A percentile compares a stretch with the other conserved stretches of the same genome.
Conservation (phyloP, 257 asterid species). For the Oldenlandia corymbosa region DNA sequence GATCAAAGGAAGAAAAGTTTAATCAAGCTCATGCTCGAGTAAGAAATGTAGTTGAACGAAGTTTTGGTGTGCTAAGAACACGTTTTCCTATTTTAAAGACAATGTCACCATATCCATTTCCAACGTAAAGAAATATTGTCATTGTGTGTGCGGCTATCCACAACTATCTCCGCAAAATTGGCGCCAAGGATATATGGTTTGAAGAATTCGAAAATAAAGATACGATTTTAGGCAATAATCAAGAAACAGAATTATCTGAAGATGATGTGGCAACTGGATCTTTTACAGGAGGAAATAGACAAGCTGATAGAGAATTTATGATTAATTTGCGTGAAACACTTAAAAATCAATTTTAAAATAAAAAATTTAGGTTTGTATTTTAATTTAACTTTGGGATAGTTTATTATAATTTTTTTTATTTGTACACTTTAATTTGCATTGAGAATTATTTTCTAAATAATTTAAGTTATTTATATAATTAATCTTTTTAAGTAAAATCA, state of each 20-base stretch:
- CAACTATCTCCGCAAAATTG: not conserved
- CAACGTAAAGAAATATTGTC: not conserved
- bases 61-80: not conserved
- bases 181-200: not conserved
- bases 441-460: no score
- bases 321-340: no score
- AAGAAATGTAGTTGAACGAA: not conserved
- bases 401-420: no score
- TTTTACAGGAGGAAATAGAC: no score
- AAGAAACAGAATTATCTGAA: not conserved
- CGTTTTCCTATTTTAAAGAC: not conserved
- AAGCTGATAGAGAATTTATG: no score
- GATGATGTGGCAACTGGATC: no score
- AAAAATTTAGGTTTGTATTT: no score
- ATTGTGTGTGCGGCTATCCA: not conserved
- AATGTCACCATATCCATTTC: not conserved
- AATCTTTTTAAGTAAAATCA: no score
- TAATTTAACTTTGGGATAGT: no score
- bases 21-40: not conserved
- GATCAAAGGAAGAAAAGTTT: not conserved
- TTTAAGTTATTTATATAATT: no score
- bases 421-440: no score
- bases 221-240: not conserved
- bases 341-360: no score
- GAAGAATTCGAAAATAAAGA: slow-evolving; percentile 2